These are phyloP conservation scores for Sordariomycetes sp. DNA, from an alignment of 2,329 filamentous ascomycete species.

Conservation along the genomic window DNA sequence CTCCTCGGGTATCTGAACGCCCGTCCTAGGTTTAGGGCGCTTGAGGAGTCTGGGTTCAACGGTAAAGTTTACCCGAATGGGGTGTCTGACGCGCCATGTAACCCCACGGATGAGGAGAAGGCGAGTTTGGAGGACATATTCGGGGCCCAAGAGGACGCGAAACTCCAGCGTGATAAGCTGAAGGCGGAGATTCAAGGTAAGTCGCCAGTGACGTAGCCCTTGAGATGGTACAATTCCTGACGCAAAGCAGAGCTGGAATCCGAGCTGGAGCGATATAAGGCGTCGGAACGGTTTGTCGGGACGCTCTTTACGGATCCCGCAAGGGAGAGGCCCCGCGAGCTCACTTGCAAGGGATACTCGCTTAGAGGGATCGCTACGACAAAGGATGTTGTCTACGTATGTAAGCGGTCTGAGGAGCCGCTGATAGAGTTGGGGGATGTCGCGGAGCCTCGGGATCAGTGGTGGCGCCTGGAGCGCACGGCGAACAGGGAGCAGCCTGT, in stretches of 20 bases:
- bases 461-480: constrained; percentile 39
- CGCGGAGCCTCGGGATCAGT: constrained; percentile 27
- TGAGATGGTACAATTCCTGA: not conserved
- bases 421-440: constrained; percentile 26
- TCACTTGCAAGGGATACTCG: constrained; percentile 30
- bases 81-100: constrained; percentile 22
- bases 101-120: constrained; percentile 19
- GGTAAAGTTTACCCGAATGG: constrained; percentile 20
- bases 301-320: constrained; percentile 23
- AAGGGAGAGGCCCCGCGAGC: constrained; percentile 21
- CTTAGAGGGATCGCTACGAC: constrained; percentile 37
- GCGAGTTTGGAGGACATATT: constrained; percentile 8
- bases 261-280: constrained; percentile 5
- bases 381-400: constrained; percentile 34
- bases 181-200: constrained; percentile 5
- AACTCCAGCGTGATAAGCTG: constrained; percentile 15
- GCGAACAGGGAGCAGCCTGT: constrained; percentile 25
- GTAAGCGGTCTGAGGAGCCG: constrained; percentile 25
- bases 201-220: not conserved
- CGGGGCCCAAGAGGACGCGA: constrained; percentile 15
- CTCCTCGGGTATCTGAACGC: constrained; percentile 19
- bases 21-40: constrained; percentile 19
- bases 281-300: constrained; percentile 23
- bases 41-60: constrained; percentile 23
- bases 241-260: constrained; percentile 2